phyloP scores from a whole-genome alignment of 2,329 filamentous ascomycete genomes.

The Diaporthe sp. region DNA sequence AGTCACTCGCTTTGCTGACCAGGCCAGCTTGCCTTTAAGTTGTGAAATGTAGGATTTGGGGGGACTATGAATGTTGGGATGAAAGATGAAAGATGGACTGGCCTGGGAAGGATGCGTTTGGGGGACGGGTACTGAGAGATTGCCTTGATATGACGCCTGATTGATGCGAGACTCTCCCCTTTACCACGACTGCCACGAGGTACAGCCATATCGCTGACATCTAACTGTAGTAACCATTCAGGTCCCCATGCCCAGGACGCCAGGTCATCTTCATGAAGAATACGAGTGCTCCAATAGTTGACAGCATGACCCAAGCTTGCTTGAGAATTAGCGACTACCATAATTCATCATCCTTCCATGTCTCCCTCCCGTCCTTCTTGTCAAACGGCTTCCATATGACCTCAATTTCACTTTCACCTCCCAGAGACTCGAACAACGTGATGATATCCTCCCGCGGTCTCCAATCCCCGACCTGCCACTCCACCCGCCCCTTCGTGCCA shows the following conservation, averaged over 20 bases:
- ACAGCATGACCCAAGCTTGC: neutral
- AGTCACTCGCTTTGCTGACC: constrained; percentile 9
- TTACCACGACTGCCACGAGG: neutral
- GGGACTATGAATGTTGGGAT: neutral
- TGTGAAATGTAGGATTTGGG: neutral
- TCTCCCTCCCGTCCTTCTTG: neutral
- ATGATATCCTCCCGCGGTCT: constrained; percentile 43
- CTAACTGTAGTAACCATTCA: neutral
- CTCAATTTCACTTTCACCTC: neutral
- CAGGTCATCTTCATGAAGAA: neutral
- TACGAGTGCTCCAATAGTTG: neutral
- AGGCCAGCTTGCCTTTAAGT: constrained; percentile 2
- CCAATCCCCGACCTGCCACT: constrained; percentile 47
- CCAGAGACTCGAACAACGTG: neutral
- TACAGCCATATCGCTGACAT: neutral
- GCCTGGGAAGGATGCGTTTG: neutral
- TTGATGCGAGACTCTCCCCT: neutral
- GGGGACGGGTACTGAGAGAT: neutral
- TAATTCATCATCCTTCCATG: neutral
- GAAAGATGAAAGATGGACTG: constrained; percentile 4
- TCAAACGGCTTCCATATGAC: neutral
- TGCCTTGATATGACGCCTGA: neutral
- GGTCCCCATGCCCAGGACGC: too few species aligned
- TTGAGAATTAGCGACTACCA: neutral
- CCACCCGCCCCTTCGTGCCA: constrained; percentile 40